A percentile compares a stretch with the other conserved stretches of the same genome.
These are phyloP conservation scores for Fraxinus latifolia DNA, from an alignment of 305 asterid genomes.

Conservation along the genomic window DNA sequence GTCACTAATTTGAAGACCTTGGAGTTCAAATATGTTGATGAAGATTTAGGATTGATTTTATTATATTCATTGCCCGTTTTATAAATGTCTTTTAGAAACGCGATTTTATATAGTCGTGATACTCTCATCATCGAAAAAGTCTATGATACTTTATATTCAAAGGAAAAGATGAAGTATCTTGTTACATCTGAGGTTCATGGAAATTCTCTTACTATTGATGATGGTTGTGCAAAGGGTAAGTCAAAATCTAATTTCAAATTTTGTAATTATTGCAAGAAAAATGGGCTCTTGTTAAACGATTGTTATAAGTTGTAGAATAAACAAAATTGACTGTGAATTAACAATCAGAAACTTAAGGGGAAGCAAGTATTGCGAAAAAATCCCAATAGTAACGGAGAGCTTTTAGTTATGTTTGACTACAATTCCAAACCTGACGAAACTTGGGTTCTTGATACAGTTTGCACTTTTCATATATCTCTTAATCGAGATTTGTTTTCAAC, in stretches of 20 bases:
- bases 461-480: no score
- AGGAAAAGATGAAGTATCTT: background rate
- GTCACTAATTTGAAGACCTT: background rate
- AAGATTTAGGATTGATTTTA: background rate
- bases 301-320: background rate
- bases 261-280: no score
- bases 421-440: no score
- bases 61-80: background rate
- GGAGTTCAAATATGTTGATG: background rate
- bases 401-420: no score
- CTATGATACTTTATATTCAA: background rate
- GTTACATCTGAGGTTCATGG: background rate
- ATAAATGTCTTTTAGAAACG: background rate
- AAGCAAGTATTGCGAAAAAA: no score
- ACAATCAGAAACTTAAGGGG: no score
- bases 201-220: background rate
- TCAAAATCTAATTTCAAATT: no score
- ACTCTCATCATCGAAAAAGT: no score
- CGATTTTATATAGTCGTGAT: background rate
- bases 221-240: background rate
- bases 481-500: no score
- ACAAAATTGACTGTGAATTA: background rate
- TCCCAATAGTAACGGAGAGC: no score
- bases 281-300: background rate
- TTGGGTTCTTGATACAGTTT: no score